Evolutionary conservation across 2,329 filamentous ascomycete species (phyloP).

Genomic region (Fusarium siculi): DNA sequence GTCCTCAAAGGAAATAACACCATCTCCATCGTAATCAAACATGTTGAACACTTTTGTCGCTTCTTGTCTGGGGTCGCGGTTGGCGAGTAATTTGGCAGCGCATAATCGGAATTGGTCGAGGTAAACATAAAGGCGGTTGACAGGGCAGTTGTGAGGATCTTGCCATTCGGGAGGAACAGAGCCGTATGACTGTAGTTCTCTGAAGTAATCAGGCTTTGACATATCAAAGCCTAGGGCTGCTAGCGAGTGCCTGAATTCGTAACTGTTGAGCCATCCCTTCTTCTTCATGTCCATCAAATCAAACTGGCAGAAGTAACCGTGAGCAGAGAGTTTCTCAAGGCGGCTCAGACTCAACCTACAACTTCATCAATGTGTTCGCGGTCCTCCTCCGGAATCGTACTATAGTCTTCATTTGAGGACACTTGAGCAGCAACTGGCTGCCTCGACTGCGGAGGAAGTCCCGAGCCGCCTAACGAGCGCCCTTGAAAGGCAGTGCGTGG

Average conservation of each 20-base stretch:
- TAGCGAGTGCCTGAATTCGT: conserved; percentile 96
- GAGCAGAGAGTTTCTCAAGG: conserved; percentile 20
- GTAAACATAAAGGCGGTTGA: conserved; percentile 60
- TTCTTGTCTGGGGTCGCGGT: conserved; percentile 89
- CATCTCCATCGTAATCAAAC: conserved; percentile 93
- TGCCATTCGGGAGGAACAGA: conserved; percentile 72
- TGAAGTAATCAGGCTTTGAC: conserved; percentile 84
- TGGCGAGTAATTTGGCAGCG: conserved; percentile 83
- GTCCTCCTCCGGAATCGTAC: conserved; percentile 81
- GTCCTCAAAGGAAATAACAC: conserved; percentile 89
- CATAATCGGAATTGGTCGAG: conserved; percentile 70
- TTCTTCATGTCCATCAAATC: conserved; percentile 97
- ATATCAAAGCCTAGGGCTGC: conserved; percentile 95
- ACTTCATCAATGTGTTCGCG: conserved; percentile 94
- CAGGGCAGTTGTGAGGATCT: conserved; percentile 55
- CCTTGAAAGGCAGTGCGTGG: conserved; percentile 50
- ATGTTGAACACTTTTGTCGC: conserved; percentile 90
- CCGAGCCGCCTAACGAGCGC: conserved; percentile 48
- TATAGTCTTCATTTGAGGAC: conserved; percentile 53
- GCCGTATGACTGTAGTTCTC: conserved; percentile 83
- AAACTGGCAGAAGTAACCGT: conserved; percentile 67
- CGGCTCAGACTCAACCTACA: conserved; percentile 62
- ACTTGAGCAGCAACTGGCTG: conserved; percentile 50
- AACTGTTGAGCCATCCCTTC: conserved; percentile 93
- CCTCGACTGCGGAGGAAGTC: conserved; percentile 47